Conservation (phyloP, 805 yeast genomes). For the Candida sanyiensis region DNA sequence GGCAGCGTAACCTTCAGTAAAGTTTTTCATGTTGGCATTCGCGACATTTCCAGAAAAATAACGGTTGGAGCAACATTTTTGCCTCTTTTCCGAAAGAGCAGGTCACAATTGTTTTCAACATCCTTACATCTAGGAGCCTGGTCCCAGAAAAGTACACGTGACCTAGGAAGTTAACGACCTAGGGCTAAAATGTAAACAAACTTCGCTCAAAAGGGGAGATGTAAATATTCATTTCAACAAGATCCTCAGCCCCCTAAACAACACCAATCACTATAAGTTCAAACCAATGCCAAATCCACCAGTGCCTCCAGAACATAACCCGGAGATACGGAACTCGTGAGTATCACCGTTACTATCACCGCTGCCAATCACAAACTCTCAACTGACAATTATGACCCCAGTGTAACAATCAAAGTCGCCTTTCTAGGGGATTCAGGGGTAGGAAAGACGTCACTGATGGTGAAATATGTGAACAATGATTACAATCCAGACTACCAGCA, state of each 20-base stretch:
- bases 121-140: background rate
- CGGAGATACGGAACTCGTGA: conserved; percentile 19
- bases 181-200: conserved; percentile 7
- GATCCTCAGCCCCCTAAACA: no score
- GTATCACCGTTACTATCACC: conserved; percentile 2
- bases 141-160: background rate
- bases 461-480: conserved; percentile 91
- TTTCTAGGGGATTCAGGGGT: conserved; percentile 93
- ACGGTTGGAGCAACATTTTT: conserved; percentile 1
- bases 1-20: conserved; percentile 8
- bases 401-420: conserved; percentile 77
- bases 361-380: background rate
- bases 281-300: conserved; percentile 16
- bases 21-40: background rate
- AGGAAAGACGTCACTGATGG: conserved; percentile 95
- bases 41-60: background rate
- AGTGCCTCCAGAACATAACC: conserved; percentile 20
- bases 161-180: background rate
- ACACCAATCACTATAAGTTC: no score
- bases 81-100: no score
- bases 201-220: background rate
- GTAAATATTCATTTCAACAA: no score
- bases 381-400: conserved; percentile 7
- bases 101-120: background rate
- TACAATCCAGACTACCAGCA: conserved; percentile 90